Conservation (phyloP, 805 yeast species). For the Alloascoidea hylecoeti region DNA sequence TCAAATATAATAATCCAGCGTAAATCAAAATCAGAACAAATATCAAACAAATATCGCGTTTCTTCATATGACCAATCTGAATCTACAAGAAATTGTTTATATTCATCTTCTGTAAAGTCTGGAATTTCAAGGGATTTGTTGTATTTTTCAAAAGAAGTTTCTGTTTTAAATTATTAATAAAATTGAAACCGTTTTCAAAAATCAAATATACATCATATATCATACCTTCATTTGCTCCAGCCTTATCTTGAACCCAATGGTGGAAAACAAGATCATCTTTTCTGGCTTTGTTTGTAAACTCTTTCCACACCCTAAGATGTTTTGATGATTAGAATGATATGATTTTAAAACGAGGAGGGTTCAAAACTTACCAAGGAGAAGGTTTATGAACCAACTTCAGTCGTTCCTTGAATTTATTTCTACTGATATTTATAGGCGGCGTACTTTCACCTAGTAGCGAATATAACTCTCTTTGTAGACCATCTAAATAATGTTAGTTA, state of each 20-base stretch:
- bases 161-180: slow-evolving; percentile 14
- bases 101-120: slow-evolving; percentile 47
- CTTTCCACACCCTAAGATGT: slow-evolving; percentile 29
- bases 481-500: slow-evolving; percentile 20
- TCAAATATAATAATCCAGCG: slow-evolving; percentile 61
- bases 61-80: slow-evolving; percentile 64
- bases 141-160: slow-evolving; percentile 63
- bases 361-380: slow-evolving; percentile 63
- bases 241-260: slow-evolving; percentile 84
- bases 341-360: neutral
- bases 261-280: slow-evolving; percentile 35
- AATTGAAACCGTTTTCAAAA: neutral
- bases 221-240: slow-evolving; percentile 22
- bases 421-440: slow-evolving; percentile 62
- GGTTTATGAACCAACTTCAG: slow-evolving; percentile 47
- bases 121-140: slow-evolving; percentile 62
- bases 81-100: slow-evolving; percentile 32
- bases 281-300: slow-evolving; percentile 43
- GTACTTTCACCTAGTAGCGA: slow-evolving; percentile 83
- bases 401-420: slow-evolving; percentile 45
- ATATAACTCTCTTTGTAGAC: slow-evolving; percentile 84
- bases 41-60: slow-evolving; percentile 62
- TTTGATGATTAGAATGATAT: neutral
- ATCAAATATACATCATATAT: neutral
- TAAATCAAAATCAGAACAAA: slow-evolving; percentile 38